phyloP scores from a whole-genome alignment of 352 stramenopile species.

The Pythium rhizo-oryzae region DNA sequence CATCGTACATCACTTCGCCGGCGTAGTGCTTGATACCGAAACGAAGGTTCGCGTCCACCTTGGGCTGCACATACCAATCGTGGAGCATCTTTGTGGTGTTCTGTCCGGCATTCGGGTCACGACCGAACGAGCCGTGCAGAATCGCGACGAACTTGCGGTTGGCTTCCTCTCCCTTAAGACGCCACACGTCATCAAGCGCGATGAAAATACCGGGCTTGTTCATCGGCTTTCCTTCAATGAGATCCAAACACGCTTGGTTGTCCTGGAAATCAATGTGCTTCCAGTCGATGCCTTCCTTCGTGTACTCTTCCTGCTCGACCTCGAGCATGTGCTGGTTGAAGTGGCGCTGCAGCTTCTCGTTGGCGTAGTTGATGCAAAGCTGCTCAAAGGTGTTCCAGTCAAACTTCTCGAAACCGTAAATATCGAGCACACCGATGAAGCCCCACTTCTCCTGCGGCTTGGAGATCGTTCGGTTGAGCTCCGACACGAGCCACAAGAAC shows the following conservation, averaged over 20 bases:
- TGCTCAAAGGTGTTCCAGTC: slow-evolving; percentile 96
- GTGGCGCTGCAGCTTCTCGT: slow-evolving; percentile 94
- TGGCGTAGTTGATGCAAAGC: slow-evolving; percentile 96
- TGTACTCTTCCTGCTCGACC: slow-evolving; percentile 97
- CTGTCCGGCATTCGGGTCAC: slow-evolving; percentile 49
- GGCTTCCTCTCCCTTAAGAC: slow-evolving; percentile 93
- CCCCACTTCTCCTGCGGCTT: slow-evolving; percentile 80
- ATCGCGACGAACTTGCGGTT: slow-evolving; percentile 93
- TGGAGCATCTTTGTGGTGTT: slow-evolving; percentile 78
- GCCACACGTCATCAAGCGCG: slow-evolving; percentile 95
- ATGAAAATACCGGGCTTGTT: slow-evolving; percentile 93
- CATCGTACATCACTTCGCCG: slow-evolving; percentile 97
- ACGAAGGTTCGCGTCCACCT: slow-evolving; percentile 87
- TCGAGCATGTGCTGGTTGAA: slow-evolving; percentile 97
- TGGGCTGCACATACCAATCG: slow-evolving; percentile 89
- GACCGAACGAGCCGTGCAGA: slow-evolving; percentile 82
- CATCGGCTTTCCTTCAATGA: slow-evolving; percentile 92
- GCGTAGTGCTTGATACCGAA: slow-evolving; percentile 92
- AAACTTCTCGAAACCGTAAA: slow-evolving; percentile 98
- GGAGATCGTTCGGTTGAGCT: slow-evolving; percentile 91
- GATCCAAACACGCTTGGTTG: slow-evolving; percentile 93
- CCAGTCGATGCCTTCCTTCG: slow-evolving; percentile 95
- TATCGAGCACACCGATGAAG: slow-evolving; percentile 97
- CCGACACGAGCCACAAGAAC: slow-evolving; percentile 91
- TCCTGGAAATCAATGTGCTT: slow-evolving; percentile 93